Conservation (phyloP, 805 yeast species). For the Lipomyces sp. region DNA sequence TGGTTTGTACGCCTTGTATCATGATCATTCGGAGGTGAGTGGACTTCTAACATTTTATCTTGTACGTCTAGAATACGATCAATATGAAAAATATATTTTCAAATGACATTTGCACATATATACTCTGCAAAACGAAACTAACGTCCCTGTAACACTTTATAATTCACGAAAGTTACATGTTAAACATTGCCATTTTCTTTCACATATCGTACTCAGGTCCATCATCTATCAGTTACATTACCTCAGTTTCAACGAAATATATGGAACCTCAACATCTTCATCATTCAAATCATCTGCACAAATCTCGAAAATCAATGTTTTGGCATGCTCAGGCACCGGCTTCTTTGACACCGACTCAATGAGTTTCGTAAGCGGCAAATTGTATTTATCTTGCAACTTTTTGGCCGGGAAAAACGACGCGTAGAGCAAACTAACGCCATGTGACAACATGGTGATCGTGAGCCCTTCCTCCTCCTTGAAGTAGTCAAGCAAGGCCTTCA, state of each 20-base stretch:
- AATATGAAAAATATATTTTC: not conserved
- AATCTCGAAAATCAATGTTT: conserved; percentile 82
- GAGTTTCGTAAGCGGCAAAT: conserved; percentile 69
- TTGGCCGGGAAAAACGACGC: conserved; percentile 94
- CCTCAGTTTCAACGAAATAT: conserved; percentile 50
- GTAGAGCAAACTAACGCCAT: conserved; percentile 85
- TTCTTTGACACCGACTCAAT: conserved; percentile 86
- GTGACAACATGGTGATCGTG: conserved; percentile 87
- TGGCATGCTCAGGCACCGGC: conserved; percentile 72
- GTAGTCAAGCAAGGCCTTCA: conserved; percentile 71
- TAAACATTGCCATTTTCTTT: not conserved
- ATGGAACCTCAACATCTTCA: conserved; percentile 93
- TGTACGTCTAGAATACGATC: not conserved
- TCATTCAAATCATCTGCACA: conserved; percentile 91
- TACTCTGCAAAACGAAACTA: not conserved
- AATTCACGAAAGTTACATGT: not conserved
- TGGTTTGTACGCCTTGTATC: not conserved
- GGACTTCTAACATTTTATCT: not conserved
- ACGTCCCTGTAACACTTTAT: not conserved
- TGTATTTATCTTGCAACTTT: conserved; percentile 78
- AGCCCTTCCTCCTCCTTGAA: conserved; percentile 84
- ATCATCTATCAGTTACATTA: not conserved
- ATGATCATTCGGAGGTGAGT: not conserved
- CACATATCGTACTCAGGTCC: not conserved
- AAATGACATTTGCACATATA: not conserved